Evolutionary conservation across 495 filamentous ascomycete species (phyloP).

Genomic region (Podospora pseudoanserina): DNA sequence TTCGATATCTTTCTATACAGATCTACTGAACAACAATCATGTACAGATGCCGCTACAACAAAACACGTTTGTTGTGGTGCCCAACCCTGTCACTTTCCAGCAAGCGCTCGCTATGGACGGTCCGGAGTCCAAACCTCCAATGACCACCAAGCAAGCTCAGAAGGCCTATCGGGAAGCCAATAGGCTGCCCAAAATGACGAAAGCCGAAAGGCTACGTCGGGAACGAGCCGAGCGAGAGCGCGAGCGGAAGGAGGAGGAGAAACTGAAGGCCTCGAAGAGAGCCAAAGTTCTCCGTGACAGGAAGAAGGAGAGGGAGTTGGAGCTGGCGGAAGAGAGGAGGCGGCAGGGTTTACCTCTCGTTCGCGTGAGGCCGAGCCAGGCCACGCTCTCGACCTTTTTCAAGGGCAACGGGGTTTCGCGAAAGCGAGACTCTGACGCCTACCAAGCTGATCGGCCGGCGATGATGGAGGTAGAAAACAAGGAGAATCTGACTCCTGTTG

Average conservation of each 20-base stretch:
- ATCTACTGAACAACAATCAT: background rate
- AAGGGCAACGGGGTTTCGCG: conserved; percentile 28
- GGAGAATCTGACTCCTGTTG: background rate
- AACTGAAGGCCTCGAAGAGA: conserved; percentile 37
- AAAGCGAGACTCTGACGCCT: conserved; percentile 20
- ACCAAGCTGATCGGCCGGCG: conserved; percentile 7
- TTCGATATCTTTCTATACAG: background rate
- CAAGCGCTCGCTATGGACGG: conserved; percentile 15
- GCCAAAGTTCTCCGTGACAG: conserved; percentile 41
- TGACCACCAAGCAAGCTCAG: conserved; percentile 46
- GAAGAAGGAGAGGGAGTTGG: conserved; percentile 41
- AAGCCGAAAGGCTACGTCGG: conserved; percentile 38
- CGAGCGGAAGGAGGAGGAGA: conserved; percentile 43
- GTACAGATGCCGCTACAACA: conserved; percentile 11
- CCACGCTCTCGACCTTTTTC: conserved; percentile 42
- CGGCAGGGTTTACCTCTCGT: conserved; percentile 42
- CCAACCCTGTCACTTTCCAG: conserved; percentile 27
- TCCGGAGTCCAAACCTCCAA: conserved; percentile 27
- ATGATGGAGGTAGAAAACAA: conserved; percentile 17
- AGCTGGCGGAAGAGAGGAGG: conserved; percentile 35
- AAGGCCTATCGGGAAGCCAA: conserved; percentile 37
- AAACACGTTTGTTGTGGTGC: conserved; percentile 27
- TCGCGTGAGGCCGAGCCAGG: conserved; percentile 41
- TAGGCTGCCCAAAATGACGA: conserved; percentile 35
- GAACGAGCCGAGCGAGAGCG: conserved; percentile 45